Conservation (phyloP, 768 basidiomycete genomes). For the Phaeolepiota aurea region DNA sequence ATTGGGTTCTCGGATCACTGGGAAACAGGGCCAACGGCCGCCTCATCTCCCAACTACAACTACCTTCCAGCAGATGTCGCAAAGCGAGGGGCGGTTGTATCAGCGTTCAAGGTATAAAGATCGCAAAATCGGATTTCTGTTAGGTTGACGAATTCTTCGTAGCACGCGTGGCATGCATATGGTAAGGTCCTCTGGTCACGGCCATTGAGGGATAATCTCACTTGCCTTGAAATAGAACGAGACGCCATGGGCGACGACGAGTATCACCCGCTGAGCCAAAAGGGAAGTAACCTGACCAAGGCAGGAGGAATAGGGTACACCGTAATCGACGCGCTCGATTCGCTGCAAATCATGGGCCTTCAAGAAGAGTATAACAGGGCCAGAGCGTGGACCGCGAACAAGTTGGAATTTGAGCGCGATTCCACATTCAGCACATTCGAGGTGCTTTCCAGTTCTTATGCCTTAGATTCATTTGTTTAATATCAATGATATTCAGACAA, state of each 20-base stretch:
- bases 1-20: conserved; percentile 34
- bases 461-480: background rate
- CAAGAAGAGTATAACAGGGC: conserved; percentile 72
- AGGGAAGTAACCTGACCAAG: conserved; percentile 69
- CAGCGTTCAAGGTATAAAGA: conserved; percentile 65
- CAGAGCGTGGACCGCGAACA: conserved; percentile 63
- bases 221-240: conserved; percentile 66
- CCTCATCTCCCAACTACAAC: conserved; percentile 3
- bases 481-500: conserved; percentile 46
- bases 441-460: conserved; percentile 31
- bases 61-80: conserved; percentile 42
- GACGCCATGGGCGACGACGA: conserved; percentile 92
- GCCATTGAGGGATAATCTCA: conserved; percentile 6
- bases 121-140: background rate
- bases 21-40: conserved; percentile 16
- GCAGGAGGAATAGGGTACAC: conserved; percentile 86
- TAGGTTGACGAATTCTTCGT: conserved; percentile 4
- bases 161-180: conserved; percentile 86
- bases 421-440: conserved; percentile 86
- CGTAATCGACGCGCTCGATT: conserved; percentile 83
- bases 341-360: conserved; percentile 80
- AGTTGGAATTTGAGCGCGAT: conserved; percentile 70
- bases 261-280: conserved; percentile 75
- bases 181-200: conserved; percentile 32
- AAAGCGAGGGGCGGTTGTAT: conserved; percentile 63